Evolutionary conservation across 73 alveolate species (phyloP), one percentile per base, ranked within the genome.

Genomic region (Paramecium octaurelia): DNA sequence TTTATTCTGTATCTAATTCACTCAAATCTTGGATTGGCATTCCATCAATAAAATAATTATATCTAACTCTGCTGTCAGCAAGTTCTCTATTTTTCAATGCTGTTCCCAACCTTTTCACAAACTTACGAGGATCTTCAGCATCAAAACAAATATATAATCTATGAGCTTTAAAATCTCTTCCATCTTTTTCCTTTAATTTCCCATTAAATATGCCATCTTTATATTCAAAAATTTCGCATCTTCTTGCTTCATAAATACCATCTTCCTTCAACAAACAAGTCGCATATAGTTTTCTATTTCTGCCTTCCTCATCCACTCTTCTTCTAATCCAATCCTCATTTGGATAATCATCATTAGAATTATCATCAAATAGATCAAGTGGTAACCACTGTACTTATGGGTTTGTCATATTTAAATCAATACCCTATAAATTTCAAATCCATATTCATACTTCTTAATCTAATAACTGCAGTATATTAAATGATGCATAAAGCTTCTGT

Each of bases 11-110:
- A 88, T 96, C 98, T 10, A 97, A 92, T 87, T 97, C 97, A 27
- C 96, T 96, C 48, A 97, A 95, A 86, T 97, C 97, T 60, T 97
- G 96, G 16, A 96, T 93, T 43, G 99, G 99, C 99, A 97, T 97
- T 36, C 95, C 93, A 57, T 97, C 99, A 46, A 97, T 96, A 92
- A 68, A 97, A 90, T 92, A 97, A 91, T 97, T 97, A 70, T 96
- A 95, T 86, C 95, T 95, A 43, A 89, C 77, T 46, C 48, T 89
- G 10, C 97, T 85, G 64, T 96, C 98, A 9, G 99, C 98, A 60
- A 16, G 92, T 21, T 92, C 95, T 88, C 97, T 95, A 42, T 93
- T 86, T 50, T 59, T 20, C 43, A 95, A 89, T 18, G 99, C 97
- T 70, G 93, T 77, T 42, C 92, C 95, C 85, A 96, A 93, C 89